These are phyloP conservation scores for Skeletonema tropicum DNA, from an alignment of 108 stramenopile genomes.

Conservation along the genomic window DNA sequence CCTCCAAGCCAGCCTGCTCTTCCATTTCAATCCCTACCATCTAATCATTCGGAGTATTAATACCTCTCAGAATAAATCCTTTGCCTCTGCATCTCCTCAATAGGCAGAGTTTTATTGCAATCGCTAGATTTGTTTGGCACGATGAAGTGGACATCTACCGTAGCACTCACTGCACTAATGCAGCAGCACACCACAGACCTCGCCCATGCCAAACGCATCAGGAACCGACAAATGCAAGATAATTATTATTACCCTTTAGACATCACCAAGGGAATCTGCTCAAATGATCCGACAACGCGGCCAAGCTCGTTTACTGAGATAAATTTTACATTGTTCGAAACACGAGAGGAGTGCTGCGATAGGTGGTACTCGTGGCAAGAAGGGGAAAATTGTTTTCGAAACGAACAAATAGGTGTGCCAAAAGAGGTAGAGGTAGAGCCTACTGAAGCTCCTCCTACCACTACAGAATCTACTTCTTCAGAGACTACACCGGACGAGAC, in stretches of 20 bases:
- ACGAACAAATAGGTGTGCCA: not conserved
- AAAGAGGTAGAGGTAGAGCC: no score
- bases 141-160: not conserved
- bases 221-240: not conserved
- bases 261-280: slow-evolving; percentile 1
- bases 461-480: not conserved
- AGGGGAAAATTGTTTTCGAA: not conserved
- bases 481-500: not conserved
- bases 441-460: not conserved
- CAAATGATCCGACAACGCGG: not conserved
- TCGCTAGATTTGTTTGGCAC: no score
- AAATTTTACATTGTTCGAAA: not conserved
- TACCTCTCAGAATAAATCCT: no score
- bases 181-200: not conserved
- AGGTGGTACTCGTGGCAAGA: not conserved
- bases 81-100: no score
- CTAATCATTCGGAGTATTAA: no score
- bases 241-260: not conserved
- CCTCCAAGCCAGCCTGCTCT: no score
- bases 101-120: no score
- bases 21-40: no score
- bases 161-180: not conserved
- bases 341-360: not conserved
- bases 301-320: not conserved
- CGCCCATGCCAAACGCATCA: not conserved